These are phyloP conservation scores for Alnus rubra DNA, from an alignment of 306 rosid species.

Conservation along the genomic window DNA sequence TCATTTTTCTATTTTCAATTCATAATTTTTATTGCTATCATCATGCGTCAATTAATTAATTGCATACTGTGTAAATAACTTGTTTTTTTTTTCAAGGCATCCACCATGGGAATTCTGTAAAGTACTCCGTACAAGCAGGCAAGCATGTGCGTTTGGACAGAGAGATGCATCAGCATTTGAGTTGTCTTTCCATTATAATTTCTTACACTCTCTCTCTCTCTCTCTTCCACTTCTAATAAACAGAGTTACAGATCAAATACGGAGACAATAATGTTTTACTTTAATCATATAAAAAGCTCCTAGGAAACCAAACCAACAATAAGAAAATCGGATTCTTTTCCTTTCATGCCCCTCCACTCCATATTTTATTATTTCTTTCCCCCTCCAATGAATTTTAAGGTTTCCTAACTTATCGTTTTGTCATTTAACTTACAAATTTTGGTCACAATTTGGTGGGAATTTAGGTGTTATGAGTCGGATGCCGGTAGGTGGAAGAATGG, in stretches of 20 bases:
- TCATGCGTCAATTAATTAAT: no score
- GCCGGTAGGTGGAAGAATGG: slow-evolving; percentile 17
- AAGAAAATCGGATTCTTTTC: background rate
- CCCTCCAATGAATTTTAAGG: background rate
- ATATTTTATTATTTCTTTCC: background rate
- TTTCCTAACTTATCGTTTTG: background rate
- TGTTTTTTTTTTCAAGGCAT: background rate
- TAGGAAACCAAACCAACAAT: background rate
- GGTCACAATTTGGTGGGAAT: background rate
- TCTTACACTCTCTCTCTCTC: background rate
- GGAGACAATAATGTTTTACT: background rate
- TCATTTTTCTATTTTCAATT: no score
- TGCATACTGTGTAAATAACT: no score
- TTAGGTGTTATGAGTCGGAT: background rate
- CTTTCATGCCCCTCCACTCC: background rate
- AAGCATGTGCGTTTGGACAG: background rate
- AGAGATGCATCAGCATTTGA: background rate
- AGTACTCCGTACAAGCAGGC: background rate
- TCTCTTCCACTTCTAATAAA: background rate
- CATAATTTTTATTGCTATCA: no score
- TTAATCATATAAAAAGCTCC: background rate
- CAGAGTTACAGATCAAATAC: background rate
- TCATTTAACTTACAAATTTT: background rate
- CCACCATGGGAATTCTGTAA: background rate
- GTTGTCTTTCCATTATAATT: background rate